Evolutionary conservation across 108 stramenopile genomes (phyloP), one percentile per base, ranked within the genome.

Genomic region (Fragilaria radians): DNA sequence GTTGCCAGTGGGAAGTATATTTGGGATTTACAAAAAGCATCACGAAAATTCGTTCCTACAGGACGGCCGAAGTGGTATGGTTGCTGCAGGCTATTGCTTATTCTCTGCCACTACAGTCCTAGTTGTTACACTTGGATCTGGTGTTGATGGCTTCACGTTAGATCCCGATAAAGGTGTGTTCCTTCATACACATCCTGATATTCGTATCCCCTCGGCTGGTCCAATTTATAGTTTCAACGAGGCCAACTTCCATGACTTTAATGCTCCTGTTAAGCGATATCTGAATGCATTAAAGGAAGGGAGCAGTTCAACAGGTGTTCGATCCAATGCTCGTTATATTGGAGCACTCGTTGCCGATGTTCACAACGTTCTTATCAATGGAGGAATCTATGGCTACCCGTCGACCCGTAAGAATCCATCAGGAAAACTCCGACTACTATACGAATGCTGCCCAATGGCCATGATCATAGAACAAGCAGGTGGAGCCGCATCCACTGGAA

Each of bases 381-480:
- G 97, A 4, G 99, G 97, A 9, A 88, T 99, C 56, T 99, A 97
- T 57, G 94, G 96, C 26, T 99, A 99, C 78, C 99, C 99, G 31
- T 76, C 85, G 45, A 96, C 96, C 33, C 68, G 66, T 5, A 66
- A 72, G 22, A 89, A 91, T 63, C 84, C 82, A 18, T 70, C 89
- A 33, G 94, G 96, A 28, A 95, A 96, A 71, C 63, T 96, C 21
- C 76, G 94, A 1, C 79, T 95, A 2, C 57, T 92, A 56, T 92
- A 95, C 62, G 93, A 95, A 63, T 94, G 90, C 48, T 88, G 89
- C 36, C 99, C 99, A 31, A 99, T 99, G 95, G 91, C 95, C 26
- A 86, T 96, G 76, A 96, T 99, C 53, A 86, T 99, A 65, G 99
- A 99, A 79, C 82, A 97, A 61, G 97, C 97, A 5, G 98, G 98